Evolutionary conservation across 2,329 filamentous ascomycete species (phyloP).

Genomic region (Fusarium xylarioides): DNA sequence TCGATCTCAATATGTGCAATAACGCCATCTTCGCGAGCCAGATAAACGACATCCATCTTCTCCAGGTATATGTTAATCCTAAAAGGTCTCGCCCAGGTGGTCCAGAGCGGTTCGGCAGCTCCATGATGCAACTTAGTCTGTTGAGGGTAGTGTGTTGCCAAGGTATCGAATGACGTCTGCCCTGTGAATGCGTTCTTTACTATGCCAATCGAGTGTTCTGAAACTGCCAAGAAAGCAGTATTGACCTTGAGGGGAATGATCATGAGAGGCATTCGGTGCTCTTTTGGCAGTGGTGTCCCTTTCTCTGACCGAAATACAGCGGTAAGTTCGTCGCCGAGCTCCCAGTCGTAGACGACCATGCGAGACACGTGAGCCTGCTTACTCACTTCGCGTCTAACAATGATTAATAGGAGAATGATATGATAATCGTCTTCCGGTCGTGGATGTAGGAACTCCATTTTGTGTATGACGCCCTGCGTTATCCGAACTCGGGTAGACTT

Average conservation of each 20-base stretch:
- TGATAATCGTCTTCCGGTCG: constrained; percentile 70
- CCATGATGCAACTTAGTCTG: constrained; percentile 59
- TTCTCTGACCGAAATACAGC: constrained; percentile 55
- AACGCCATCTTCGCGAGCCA: constrained; percentile 87
- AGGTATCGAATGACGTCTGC: constrained; percentile 57
- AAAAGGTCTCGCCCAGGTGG: constrained; percentile 82
- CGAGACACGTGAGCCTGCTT: constrained; percentile 48
- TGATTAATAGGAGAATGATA: constrained; percentile 78
- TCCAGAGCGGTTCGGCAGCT: constrained; percentile 71
- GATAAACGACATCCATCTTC: constrained; percentile 80
- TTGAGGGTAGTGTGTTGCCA: constrained; percentile 53
- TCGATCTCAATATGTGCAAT: constrained; percentile 78
- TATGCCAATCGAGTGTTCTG: constrained; percentile 65
- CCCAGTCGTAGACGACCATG: constrained; percentile 70
- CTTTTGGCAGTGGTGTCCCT: constrained; percentile 60
- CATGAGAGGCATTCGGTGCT: constrained; percentile 70
- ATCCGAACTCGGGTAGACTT: constrained; percentile 53
- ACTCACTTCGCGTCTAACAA: constrained; percentile 54
- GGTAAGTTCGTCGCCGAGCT: constrained; percentile 58
- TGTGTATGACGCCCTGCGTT: constrained; percentile 79
- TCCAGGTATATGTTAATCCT: constrained; percentile 70
- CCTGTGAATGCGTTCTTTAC: constrained; percentile 64
- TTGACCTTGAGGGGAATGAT: constrained; percentile 76
- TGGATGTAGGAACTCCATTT: constrained; percentile 87
- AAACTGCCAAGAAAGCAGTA: constrained; percentile 76